phyloP scores from a whole-genome alignment of 805 yeast species.

The Ogataea wickerhamii region DNA sequence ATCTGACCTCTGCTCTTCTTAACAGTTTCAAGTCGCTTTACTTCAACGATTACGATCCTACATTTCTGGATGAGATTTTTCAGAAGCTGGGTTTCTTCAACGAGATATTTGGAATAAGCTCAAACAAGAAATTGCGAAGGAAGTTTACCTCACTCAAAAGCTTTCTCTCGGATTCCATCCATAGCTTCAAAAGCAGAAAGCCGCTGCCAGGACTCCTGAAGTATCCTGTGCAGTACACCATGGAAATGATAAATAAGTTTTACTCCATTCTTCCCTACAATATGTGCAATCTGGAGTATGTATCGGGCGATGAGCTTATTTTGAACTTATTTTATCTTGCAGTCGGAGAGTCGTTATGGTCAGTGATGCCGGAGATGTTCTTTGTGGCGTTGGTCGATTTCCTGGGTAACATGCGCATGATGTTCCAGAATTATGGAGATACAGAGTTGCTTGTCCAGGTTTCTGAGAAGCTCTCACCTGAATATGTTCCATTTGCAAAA shows the following conservation, averaged over 20 bases:
- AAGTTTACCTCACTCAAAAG: background rate
- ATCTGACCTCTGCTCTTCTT: slow-evolving; percentile 14
- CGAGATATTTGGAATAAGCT: background rate
- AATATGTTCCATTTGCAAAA: slow-evolving; percentile 4
- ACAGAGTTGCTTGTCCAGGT: slow-evolving; percentile 7
- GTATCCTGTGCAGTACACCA: slow-evolving; percentile 11
- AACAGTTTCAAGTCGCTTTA: slow-evolving; percentile 15
- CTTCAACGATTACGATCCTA: slow-evolving; percentile 15
- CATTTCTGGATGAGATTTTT: slow-evolving; percentile 14
- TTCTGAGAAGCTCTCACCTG: background rate
- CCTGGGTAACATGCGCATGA: slow-evolving; percentile 14
- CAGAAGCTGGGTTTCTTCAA: slow-evolving; percentile 9
- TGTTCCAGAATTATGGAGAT: slow-evolving; percentile 14
- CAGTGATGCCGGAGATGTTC: slow-evolving; percentile 19
- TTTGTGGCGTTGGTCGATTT: slow-evolving; percentile 18
- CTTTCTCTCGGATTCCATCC: slow-evolving; percentile 7
- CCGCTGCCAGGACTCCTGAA: slow-evolving; percentile 7
- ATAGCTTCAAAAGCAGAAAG: slow-evolving; percentile 1
- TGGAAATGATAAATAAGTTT: slow-evolving; percentile 10
- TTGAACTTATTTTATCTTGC: slow-evolving; percentile 18
- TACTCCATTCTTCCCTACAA: slow-evolving; percentile 15
- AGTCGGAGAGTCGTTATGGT: slow-evolving; percentile 18
- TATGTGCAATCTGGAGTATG: slow-evolving; percentile 6
- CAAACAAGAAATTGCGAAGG: background rate
- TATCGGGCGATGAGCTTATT: slow-evolving; percentile 12